A percentile compares a stretch with the other conserved stretches of the same genome.
These are phyloP conservation scores for Casuarina cunninghamiana DNA, from an alignment of 306 rosid genomes.

Conservation along the genomic window DNA sequence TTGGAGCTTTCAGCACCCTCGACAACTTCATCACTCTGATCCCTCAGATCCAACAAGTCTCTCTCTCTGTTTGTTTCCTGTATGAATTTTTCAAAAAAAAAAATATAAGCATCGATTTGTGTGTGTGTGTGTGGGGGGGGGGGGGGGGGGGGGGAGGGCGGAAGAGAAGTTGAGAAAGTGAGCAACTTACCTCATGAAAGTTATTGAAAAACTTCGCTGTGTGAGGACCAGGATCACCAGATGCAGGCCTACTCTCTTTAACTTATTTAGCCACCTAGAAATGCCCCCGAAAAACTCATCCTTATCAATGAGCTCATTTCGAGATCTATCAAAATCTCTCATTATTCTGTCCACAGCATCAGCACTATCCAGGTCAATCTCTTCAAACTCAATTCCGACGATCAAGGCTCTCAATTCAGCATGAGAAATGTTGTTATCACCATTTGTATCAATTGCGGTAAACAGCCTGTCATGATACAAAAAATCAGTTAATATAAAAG, in stretches of 20 bases:
- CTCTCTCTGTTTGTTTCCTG: constrained; percentile 78
- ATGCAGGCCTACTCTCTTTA: constrained; percentile 30
- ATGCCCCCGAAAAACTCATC: constrained; percentile 59
- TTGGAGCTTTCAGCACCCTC: constrained; percentile 43
- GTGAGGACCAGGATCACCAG: constrained; percentile 49
- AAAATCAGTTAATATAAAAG: constrained; percentile 22
- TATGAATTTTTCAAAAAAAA: constrained; percentile 25
- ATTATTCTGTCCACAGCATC: constrained; percentile 62
- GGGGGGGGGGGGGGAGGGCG: no score
- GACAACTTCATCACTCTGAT: constrained; percentile 40
- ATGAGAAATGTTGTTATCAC: constrained; percentile 46
- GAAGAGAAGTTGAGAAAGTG: neutral
- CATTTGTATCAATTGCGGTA: constrained; percentile 44
- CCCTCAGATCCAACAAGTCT: constrained; percentile 58
- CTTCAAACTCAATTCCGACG: constrained; percentile 69
- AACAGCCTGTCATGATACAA: constrained; percentile 59
- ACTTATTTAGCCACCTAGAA: constrained; percentile 60
- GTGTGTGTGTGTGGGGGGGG: neutral
- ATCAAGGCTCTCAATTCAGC: constrained; percentile 72
- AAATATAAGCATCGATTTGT: neutral
- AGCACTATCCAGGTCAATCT: constrained; percentile 57
- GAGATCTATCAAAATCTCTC: constrained; percentile 64
- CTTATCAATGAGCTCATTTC: constrained; percentile 34
- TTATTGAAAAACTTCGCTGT: constrained; percentile 44
- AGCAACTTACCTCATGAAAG: constrained; percentile 55